Conservation (phyloP, 352 stramenopile genomes). For the Pythium periplocum region DNA sequence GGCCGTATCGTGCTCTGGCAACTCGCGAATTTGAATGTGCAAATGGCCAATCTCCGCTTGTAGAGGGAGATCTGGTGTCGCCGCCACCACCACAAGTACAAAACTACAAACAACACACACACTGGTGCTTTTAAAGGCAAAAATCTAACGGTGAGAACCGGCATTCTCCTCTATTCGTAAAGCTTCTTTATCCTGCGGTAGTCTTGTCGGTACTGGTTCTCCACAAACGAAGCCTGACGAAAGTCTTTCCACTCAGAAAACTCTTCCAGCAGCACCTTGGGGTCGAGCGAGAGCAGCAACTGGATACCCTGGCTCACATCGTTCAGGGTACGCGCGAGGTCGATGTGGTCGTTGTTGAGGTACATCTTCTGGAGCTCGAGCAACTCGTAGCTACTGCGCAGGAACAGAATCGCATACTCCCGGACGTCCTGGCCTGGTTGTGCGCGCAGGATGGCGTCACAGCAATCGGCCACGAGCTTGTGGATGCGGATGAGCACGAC, state of each 20-base stretch:
- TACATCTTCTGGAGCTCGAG: slow-evolving; percentile 83
- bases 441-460: slow-evolving; percentile 73
- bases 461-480: slow-evolving; percentile 88
- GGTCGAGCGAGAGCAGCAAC: slow-evolving; percentile 83
- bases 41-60: slow-evolving; percentile 78
- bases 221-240: slow-evolving; percentile 82
- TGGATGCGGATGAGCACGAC: slow-evolving; percentile 88
- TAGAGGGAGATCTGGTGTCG: slow-evolving; percentile 19
- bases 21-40: slow-evolving; percentile 58
- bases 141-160: too few species aligned
- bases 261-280: slow-evolving; percentile 79
- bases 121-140: too few species aligned
- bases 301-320: slow-evolving; percentile 91
- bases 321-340: slow-evolving; percentile 88
- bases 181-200: slow-evolving; percentile 89
- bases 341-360: slow-evolving; percentile 86
- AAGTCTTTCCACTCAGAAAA: slow-evolving; percentile 86
- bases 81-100: background rate
- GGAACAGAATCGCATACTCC: slow-evolving; percentile 84
- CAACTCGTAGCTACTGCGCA: slow-evolving; percentile 83
- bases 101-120: too few species aligned
- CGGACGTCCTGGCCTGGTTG: slow-evolving; percentile 57
- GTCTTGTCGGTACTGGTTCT: slow-evolving; percentile 86
- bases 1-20: slow-evolving; percentile 81
- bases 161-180: slow-evolving; percentile 65